Evolutionary conservation across 2,329 filamentous ascomycete genomes (phyloP), one percentile per base, ranked within the genome.

Genomic region (Beauveria sp.): DNA sequence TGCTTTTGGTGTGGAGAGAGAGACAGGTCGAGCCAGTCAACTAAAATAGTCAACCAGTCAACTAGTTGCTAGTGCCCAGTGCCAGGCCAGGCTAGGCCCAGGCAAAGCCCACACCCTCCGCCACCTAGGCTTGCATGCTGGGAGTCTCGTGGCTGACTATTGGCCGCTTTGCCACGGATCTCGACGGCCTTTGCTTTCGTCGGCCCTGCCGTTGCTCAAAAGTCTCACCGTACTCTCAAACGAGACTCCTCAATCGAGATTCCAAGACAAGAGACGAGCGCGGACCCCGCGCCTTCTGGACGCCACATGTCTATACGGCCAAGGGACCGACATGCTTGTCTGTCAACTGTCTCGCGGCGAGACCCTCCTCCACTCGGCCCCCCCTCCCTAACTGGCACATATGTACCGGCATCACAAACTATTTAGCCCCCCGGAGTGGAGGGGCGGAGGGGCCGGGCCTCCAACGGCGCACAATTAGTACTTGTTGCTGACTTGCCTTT

Each of bases 161-260:
- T 44, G 18, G 53, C 53, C 40, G 53, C 53, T 55, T 55, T 55
- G 53, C 53, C 40, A 44, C 53, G 53, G 53, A 55, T 44, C 53
- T 44, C 22, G 26, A 43, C 53, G 24, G 53, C 40, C 16, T 44
- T 41, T 10, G 3, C 40, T 14, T 30, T 44, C 26, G 24, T 55
- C 24, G 40, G 24, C 37, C 24, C 24, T 41, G 50, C 10, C 50
- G 5, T 44, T 28, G 6, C 40, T 34, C 24, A 44, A 28, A 9
- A 28, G 22, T n/a, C 18, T 37, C 34, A 37, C 34, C 34, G 14
- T 30, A 8, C 24, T 20, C 37, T 44, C 37, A 30, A 44, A 30
- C 50, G 24, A 34, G 47, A 30, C 26, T 16, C 34, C 34, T 14
- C 14, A 37, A 37, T 37, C 34, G 34, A 37, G 34, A 37, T 37